A percentile compares a stretch with the other conserved stretches of the same genome.
phyloP scores from a whole-genome alignment of 345 rosid species.

The Gossypium mustelinum region DNA sequence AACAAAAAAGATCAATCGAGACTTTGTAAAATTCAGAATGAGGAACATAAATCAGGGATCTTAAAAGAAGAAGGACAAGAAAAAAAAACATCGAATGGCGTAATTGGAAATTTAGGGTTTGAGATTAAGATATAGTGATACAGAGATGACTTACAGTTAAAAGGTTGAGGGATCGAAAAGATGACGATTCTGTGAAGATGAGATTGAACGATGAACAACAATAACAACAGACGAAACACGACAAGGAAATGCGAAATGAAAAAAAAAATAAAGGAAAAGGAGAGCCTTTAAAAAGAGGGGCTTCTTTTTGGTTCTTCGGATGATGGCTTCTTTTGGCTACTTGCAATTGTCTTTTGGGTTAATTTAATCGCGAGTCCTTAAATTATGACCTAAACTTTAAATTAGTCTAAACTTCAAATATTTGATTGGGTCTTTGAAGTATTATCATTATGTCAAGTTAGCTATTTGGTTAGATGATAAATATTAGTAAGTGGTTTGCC shows the following conservation, averaged over 20 bases:
- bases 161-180: slow-evolving; percentile 27
- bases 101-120: slow-evolving; percentile 26
- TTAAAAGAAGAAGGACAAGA: neutral
- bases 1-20: neutral
- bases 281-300: neutral
- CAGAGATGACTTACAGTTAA: slow-evolving; percentile 33
- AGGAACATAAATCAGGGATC: slow-evolving; percentile 28
- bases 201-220: slow-evolving; percentile 8
- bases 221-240: slow-evolving; percentile 1
- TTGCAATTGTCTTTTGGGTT: neutral
- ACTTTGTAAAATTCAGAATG: neutral
- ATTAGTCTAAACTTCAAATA: too few species aligned
- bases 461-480: too few species aligned
- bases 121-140: slow-evolving; percentile 6
- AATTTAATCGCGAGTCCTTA: too few species aligned
- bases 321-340: slow-evolving; percentile 25
- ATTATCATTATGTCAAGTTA: too few species aligned
- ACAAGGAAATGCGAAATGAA: slow-evolving; percentile 10
- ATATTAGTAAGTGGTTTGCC: too few species aligned
- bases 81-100: slow-evolving; percentile 16
- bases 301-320: slow-evolving; percentile 8
- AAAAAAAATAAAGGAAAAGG: neutral
- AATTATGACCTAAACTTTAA: too few species aligned
- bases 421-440: too few species aligned
- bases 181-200: slow-evolving; percentile 33